A percentile compares a stretch with the other conserved stretches of the same genome.
These are phyloP conservation scores for Coemansia sp. DNA, from an alignment of 192 early-diverging fungal genomes.

Conservation along the genomic window DNA sequence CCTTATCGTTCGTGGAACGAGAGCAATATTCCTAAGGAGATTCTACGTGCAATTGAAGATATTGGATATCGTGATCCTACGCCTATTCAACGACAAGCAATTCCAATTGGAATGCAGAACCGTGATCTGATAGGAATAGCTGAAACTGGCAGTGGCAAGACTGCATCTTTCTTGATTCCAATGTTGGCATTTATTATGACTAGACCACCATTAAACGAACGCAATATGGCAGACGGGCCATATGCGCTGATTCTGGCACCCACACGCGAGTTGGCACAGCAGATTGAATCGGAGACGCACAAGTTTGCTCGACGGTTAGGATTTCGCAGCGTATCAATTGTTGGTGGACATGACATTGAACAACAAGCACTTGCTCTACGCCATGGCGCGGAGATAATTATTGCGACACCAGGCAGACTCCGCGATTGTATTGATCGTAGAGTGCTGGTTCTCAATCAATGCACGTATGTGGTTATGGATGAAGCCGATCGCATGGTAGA, in stretches of 20 bases:
- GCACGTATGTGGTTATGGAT: constrained; percentile 98
- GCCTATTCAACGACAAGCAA: constrained; percentile 96
- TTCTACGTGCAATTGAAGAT: constrained; percentile 74
- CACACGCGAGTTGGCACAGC: constrained; percentile 95
- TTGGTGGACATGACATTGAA: constrained; percentile 84
- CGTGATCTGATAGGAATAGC: constrained; percentile 87
- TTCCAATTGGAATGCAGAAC: constrained; percentile 92
- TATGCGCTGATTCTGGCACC: constrained; percentile 95
- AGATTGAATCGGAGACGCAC: constrained; percentile 90
- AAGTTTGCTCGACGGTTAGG: constrained; percentile 89
- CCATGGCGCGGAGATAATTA: constrained; percentile 92
- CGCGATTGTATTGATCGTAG: constrained; percentile 88
- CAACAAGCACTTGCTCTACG: constrained; percentile 87
- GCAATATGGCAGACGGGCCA: constrained; percentile 81
- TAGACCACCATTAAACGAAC: constrained; percentile 72
- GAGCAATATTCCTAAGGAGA: constrained; percentile 64
- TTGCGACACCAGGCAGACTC: constrained; percentile 97
- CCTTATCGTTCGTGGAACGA: constrained; percentile 90
- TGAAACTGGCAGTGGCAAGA: constrained; percentile 94
- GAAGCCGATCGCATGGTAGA: constrained; percentile 97
- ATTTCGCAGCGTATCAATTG: constrained; percentile 80
- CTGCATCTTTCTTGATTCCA: constrained; percentile 93
- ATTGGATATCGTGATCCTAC: constrained; percentile 94
- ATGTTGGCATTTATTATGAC: constrained; percentile 89
- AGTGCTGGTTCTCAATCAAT: constrained; percentile 89